A percentile compares a stretch with the other conserved stretches of the same genome.
These are phyloP conservation scores for Epichloe elymi DNA, from an alignment of 2,329 filamentous ascomycete genomes.

Conservation along the genomic window DNA sequence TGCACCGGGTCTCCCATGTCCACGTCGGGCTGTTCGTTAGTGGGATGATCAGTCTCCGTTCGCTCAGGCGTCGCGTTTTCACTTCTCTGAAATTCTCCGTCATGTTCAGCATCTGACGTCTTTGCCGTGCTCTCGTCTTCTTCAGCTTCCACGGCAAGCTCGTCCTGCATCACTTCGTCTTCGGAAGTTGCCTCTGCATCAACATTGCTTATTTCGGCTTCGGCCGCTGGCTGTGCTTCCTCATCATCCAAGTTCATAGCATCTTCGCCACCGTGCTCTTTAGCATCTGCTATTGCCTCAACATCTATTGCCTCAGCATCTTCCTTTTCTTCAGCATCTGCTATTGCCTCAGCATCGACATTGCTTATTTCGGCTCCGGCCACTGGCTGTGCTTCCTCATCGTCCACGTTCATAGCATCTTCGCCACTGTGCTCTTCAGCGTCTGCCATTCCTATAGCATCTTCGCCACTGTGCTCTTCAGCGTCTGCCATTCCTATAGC, in stretches of 20 bases:
- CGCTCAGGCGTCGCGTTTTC: neutral
- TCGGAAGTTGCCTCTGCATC: neutral
- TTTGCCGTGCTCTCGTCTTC: neutral
- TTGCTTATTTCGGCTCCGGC: neutral
- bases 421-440: neutral
- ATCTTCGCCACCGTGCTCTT: neutral
- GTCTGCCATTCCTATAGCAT: neutral
- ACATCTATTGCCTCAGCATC: neutral
- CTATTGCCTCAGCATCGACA: neutral
- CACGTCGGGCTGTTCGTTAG: neutral
- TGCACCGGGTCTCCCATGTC: constrained; percentile 7
- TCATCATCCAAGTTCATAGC: neutral
- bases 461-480: neutral
- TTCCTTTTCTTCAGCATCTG: neutral
- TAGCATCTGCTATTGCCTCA: neutral
- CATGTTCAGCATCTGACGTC: neutral
- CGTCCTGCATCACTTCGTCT: neutral
- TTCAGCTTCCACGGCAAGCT: neutral
- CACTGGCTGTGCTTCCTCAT: neutral
- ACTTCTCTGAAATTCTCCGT: neutral
- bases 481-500: neutral
- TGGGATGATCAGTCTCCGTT: neutral
- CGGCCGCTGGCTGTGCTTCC: neutral
- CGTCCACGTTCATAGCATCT: neutral
- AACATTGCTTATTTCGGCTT: too few species aligned